Conservation (phyloP, 306 rosid genomes). For the Corylus avellana region DNA sequence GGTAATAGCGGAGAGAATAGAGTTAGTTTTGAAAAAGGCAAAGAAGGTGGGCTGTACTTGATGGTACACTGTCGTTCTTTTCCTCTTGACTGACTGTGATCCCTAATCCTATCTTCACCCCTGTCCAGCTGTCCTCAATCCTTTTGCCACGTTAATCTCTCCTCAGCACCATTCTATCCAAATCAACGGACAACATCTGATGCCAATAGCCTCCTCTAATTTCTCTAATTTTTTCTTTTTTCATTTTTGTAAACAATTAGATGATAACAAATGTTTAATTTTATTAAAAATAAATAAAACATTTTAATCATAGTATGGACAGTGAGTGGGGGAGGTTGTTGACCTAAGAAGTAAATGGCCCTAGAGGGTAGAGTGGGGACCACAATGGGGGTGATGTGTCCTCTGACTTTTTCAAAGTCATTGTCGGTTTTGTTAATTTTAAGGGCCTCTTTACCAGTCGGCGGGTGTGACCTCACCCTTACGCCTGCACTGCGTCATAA, state of each 20-base stretch:
- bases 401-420: slow-evolving; percentile 26
- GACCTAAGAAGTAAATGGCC: slow-evolving; percentile 18
- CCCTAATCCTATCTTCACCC: no score
- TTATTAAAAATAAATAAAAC: no score
- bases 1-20: no score
- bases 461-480: slow-evolving; percentile 30
- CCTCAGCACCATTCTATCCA: no score
- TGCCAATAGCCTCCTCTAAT: no score
- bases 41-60: slow-evolving; percentile 44
- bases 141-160: no score
- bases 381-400: slow-evolving; percentile 23
- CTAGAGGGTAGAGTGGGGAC: slow-evolving; percentile 10
- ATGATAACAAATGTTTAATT: no score
- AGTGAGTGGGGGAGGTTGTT: slow-evolving; percentile 31
- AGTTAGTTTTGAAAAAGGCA: slow-evolving; percentile 19
- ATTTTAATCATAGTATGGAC: no score
- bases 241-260: no score
- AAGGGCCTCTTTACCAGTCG: slow-evolving; percentile 1
- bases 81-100: slow-evolving; percentile 9
- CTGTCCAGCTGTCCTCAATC: no score
- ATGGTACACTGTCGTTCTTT: slow-evolving; percentile 36
- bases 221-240: no score
- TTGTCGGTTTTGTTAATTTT: not conserved
- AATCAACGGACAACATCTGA: no score
- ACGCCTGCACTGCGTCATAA: slow-evolving; percentile 31